Evolutionary conservation across 2,329 filamentous ascomycete genomes (phyloP).

Genomic region (Xylaria sp.): DNA sequence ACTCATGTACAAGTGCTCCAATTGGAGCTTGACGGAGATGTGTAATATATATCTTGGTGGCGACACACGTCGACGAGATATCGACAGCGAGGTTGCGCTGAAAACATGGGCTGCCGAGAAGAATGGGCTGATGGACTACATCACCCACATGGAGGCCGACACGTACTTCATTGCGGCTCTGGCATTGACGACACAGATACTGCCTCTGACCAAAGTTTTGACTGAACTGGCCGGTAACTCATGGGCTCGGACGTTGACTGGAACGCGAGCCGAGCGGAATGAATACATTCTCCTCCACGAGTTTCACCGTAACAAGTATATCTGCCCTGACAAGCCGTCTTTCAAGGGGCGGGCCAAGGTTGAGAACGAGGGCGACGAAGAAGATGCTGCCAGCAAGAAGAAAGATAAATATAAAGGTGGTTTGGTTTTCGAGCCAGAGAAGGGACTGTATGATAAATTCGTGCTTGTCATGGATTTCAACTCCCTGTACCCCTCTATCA

Average conservation of each 20-base stretch:
- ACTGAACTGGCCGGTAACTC: slow-evolving; percentile 97
- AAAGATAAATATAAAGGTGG: slow-evolving; percentile 99
- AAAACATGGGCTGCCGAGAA: slow-evolving; percentile 81
- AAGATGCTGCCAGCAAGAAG: slow-evolving; percentile 77
- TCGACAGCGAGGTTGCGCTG: slow-evolving; percentile 83
- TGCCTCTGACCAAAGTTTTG: slow-evolving; percentile 88
- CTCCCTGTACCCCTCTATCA: slow-evolving; percentile 96
- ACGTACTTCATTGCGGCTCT: slow-evolving; percentile 94
- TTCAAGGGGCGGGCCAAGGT: slow-evolving; percentile 68
- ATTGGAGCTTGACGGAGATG: slow-evolving; percentile 98
- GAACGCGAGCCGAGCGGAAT: slow-evolving; percentile 93
- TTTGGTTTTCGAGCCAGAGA: slow-evolving; percentile 96
- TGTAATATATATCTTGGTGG: slow-evolving; percentile 79
- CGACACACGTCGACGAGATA: slow-evolving; percentile 67
- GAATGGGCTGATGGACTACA: slow-evolving; percentile 84
- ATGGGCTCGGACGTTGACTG: slow-evolving; percentile 92
- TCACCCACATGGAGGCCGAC: slow-evolving; percentile 90
- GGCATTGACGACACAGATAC: slow-evolving; percentile 81
- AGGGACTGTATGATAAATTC: slow-evolving; percentile 95
- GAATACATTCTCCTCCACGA: slow-evolving; percentile 98
- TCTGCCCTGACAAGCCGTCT: slow-evolving; percentile 89
- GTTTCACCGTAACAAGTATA: slow-evolving; percentile 94
- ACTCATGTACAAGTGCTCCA: slow-evolving; percentile 93
- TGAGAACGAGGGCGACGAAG: slow-evolving; percentile 66
- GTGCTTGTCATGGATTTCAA: slow-evolving; percentile 99